Percentiles rank a stretch among this genome's conserved stretches.
These are phyloP conservation scores for Filobasidium floriforme DNA, from an alignment of 768 basidiomycete species.

Conservation along the genomic window DNA sequence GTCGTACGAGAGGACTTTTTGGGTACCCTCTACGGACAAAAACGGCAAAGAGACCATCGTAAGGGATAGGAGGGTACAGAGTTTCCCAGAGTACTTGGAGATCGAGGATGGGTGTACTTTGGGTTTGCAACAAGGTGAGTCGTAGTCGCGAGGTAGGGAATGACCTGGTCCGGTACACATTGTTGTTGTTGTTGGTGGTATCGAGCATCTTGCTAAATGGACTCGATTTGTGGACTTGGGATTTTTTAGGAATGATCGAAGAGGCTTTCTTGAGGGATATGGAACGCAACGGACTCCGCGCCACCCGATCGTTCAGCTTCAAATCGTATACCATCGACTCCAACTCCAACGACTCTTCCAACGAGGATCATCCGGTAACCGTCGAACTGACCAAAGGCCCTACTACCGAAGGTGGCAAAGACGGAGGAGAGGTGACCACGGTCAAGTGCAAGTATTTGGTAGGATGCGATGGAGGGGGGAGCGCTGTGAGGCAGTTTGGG, in stretches of 20 bases:
- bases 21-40: constrained; percentile 20
- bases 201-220: too few relatives aligned
- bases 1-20: constrained; percentile 26
- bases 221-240: too few relatives aligned
- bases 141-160: too few relatives aligned
- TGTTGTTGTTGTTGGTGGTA: too few relatives aligned
- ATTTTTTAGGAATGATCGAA: constrained; percentile 28
- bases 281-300: constrained; percentile 23
- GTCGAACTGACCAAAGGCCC: constrained; percentile 22
- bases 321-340: constrained; percentile 17
- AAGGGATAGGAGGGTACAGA: constrained; percentile 21
- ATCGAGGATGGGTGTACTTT: constrained; percentile 24
- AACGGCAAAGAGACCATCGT: constrained; percentile 20
- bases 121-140: constrained; percentile 20
- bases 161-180: too few relatives aligned
- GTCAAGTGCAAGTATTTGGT: constrained; percentile 25
- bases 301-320: constrained; percentile 23
- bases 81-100: constrained; percentile 24
- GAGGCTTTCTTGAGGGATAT: constrained; percentile 26
- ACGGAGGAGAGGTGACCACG: constrained; percentile 15
- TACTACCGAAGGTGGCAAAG: constrained; percentile 4
- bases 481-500: constrained; percentile 16
- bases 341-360: constrained; percentile 1
- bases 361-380: constrained; percentile 15
- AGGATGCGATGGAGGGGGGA: constrained; percentile 26